A percentile compares a stretch with the other conserved stretches of the same genome.
phyloP scores from a whole-genome alignment of 2,329 filamentous ascomycete species.

The Sclerotinia minor region DNA sequence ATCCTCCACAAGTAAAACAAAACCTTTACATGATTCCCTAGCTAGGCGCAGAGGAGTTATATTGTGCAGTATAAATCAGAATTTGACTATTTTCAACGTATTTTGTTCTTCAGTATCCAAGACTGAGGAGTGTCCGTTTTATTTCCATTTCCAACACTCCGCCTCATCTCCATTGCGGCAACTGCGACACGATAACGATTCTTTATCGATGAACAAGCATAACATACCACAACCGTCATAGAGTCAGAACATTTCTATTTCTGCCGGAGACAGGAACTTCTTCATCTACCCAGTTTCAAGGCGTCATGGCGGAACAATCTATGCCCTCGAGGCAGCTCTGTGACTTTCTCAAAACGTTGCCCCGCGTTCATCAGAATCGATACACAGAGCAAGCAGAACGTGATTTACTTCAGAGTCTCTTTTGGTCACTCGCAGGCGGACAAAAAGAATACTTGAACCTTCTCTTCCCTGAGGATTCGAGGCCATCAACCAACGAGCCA shows the following conservation, averaged over 20 bases:
- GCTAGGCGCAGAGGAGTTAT: neutral
- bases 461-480: conserved; percentile 76
- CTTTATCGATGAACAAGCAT: conserved; percentile 23
- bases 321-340: conserved; percentile 70
- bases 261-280: neutral
- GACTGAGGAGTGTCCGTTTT: neutral
- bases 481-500: conserved; percentile 49
- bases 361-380: conserved; percentile 69
- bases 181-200: conserved; percentile 24
- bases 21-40: neutral
- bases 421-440: conserved; percentile 80
- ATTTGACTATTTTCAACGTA: neutral
- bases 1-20: conserved; percentile 4
- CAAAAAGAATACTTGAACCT: conserved; percentile 71
- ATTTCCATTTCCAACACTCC: neutral
- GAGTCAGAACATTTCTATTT: neutral
- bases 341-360: conserved; percentile 76
- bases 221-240: conserved; percentile 2
- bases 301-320: conserved; percentile 24
- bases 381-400: conserved; percentile 71
- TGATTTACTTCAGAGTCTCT: conserved; percentile 76
- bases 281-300: neutral
- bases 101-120: neutral
- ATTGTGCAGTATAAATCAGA: neutral
- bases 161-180: neutral